phyloP scores from a whole-genome alignment of 2,329 filamentous ascomycete genomes.

The Cercospora sp. region DNA sequence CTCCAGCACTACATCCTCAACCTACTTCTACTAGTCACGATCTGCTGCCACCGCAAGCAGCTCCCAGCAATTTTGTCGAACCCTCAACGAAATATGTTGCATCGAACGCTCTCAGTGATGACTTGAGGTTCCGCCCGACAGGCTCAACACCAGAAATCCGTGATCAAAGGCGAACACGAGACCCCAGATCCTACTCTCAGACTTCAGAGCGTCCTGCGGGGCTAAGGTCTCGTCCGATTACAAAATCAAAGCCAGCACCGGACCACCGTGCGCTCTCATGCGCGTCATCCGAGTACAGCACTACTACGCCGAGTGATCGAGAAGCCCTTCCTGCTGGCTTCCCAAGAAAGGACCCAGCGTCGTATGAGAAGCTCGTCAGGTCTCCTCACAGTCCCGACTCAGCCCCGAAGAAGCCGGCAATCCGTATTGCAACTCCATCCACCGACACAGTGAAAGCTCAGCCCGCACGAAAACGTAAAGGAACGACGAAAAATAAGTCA shows the following conservation, averaged over 20 bases:
- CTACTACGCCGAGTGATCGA: slow-evolving; percentile 17
- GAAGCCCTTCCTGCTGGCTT: slow-evolving; percentile 14
- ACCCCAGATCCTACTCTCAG: slow-evolving; percentile 16
- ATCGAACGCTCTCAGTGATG: slow-evolving; percentile 5
- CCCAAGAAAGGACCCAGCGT: slow-evolving; percentile 28
- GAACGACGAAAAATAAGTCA: slow-evolving; percentile 18
- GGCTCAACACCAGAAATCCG: slow-evolving; percentile 27
- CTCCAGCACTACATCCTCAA: neutral
- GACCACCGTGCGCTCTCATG: slow-evolving; percentile 13
- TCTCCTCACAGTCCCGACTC: neutral
- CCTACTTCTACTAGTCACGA: neutral
- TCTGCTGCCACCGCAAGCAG: neutral
- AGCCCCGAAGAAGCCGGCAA: neutral
- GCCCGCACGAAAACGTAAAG: neutral
- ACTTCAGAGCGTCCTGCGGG: slow-evolving; percentile 16
- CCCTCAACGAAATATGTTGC: neutral
- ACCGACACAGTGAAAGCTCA: neutral
- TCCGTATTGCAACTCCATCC: neutral
- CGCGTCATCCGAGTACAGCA: slow-evolving; percentile 35
- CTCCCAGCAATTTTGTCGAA: neutral
- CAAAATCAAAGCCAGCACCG: slow-evolving; percentile 1
- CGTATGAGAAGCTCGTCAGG: slow-evolving; percentile 29
- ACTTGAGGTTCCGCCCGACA: slow-evolving; percentile 26
- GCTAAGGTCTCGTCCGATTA: neutral
- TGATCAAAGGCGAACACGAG: neutral